Evolutionary conservation across 345 rosid genomes (phyloP).

Genomic region (Linum lewisii): DNA sequence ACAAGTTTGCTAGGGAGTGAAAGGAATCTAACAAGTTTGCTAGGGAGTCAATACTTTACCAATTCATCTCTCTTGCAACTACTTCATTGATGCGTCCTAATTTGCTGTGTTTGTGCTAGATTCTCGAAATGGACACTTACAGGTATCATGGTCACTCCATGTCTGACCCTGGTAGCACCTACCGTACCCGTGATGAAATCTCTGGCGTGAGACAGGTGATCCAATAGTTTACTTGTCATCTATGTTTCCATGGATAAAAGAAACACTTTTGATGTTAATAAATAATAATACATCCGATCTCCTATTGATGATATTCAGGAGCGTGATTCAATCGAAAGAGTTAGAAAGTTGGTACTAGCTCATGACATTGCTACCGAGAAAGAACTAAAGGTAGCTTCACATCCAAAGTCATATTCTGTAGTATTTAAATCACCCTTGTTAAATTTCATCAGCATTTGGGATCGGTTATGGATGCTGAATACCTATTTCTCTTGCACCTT

Average conservation of each 20-base stretch:
- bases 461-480: neutral
- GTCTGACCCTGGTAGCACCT: constrained; percentile 99
- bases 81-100: neutral
- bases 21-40: too few species aligned
- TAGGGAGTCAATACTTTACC: too few species aligned
- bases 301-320: constrained; percentile 36
- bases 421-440: neutral
- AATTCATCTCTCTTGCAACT: neutral
- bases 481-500: neutral
- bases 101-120: constrained; percentile 33
- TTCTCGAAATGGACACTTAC: constrained; percentile 99
- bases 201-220: constrained; percentile 87
- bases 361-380: constrained; percentile 90
- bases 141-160: constrained; percentile 98
- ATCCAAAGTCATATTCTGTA: neutral
- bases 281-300: neutral
- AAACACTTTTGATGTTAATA: constrained; percentile 1
- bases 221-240: neutral
- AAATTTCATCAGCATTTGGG: neutral
- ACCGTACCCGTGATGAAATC: constrained; percentile 97
- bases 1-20: too few species aligned
- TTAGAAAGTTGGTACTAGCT: constrained; percentile 60
- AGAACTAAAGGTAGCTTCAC: constrained; percentile 70
- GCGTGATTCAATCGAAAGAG: constrained; percentile 89
- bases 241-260: neutral